These are phyloP conservation scores for Penicillium paradoxum DNA, from an alignment of 495 filamentous ascomycete species.

Conservation along the genomic window DNA sequence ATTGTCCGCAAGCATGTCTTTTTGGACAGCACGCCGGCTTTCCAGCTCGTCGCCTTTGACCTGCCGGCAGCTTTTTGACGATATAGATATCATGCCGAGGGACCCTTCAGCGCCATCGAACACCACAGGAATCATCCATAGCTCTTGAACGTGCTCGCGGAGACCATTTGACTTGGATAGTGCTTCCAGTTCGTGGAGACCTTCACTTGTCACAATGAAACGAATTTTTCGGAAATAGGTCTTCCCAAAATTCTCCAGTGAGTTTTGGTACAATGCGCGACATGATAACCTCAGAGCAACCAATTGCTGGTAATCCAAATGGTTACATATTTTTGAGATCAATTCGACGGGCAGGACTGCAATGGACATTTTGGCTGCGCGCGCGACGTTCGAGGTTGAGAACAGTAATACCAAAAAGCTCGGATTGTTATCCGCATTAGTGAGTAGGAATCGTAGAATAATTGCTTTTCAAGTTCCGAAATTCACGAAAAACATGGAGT, in stretches of 20 bases:
- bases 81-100: slow-evolving; percentile 10
- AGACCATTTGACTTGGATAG: slow-evolving; percentile 9
- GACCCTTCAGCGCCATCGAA: slow-evolving; percentile 9
- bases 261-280: slow-evolving; percentile 7
- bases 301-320: slow-evolving; percentile 10
- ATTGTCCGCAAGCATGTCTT: slow-evolving; percentile 12
- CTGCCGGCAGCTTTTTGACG: slow-evolving; percentile 15
- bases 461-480: too few species aligned
- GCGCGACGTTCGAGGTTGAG: slow-evolving; percentile 1
- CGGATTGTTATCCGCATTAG: neutral
- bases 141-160: slow-evolving; percentile 8
- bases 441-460: slow-evolving; percentile 1
- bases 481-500: too few species aligned
- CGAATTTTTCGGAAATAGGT: slow-evolving; percentile 10
- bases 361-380: slow-evolving; percentile 10
- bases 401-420: slow-evolving; percentile 2
- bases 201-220: slow-evolving; percentile 20
- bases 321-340: slow-evolving; percentile 12
- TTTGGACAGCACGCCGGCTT: slow-evolving; percentile 5
- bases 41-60: slow-evolving; percentile 12
- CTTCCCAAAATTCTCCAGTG: slow-evolving; percentile 11
- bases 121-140: slow-evolving; percentile 15
- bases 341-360: slow-evolving; percentile 12
- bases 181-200: slow-evolving; percentile 14
- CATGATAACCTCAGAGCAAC: slow-evolving; percentile 17